phyloP scores from a whole-genome alignment of 2,329 filamentous ascomycete species.

The Fusarium cicatricum region DNA sequence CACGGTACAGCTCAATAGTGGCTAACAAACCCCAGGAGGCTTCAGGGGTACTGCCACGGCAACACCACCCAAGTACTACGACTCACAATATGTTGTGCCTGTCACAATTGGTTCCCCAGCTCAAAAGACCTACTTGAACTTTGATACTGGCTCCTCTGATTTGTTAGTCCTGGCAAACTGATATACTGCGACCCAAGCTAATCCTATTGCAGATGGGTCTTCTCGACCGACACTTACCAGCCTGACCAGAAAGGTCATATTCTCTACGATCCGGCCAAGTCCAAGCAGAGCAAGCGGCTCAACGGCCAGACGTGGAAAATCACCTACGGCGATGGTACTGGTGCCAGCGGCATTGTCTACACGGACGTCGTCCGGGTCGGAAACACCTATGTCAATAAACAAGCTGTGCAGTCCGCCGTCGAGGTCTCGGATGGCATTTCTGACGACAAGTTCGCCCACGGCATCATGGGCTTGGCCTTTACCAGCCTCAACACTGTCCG shows the following conservation, averaged over 20 bases:
- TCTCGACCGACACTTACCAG: constrained; percentile 64
- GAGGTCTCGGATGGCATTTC: constrained; percentile 59
- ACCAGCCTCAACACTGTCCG: constrained; percentile 46
- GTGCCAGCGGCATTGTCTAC: constrained; percentile 71
- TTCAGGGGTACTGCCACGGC: constrained; percentile 38
- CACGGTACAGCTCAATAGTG: background rate
- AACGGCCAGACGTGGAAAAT: constrained; percentile 62
- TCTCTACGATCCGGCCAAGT: constrained; percentile 62
- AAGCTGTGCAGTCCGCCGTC: constrained; percentile 72
- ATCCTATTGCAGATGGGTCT: constrained; percentile 67
- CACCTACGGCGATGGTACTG: constrained; percentile 70
- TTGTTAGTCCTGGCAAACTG: constrained; percentile 40
- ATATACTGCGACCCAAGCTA: background rate
- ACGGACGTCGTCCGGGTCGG: constrained; percentile 70
- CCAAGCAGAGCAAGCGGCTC: constrained; percentile 54
- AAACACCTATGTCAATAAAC: constrained; percentile 62
- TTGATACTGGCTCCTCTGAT: constrained; percentile 71
- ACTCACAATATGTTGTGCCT: constrained; percentile 67
- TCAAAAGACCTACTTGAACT: constrained; percentile 70
- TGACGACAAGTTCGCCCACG: constrained; percentile 46
- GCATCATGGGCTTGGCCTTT: constrained; percentile 48
- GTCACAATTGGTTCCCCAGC: constrained; percentile 67
- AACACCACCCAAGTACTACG: constrained; percentile 49
- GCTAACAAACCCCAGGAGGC: constrained; percentile 8
- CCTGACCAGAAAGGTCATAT: constrained; percentile 59